Evolutionary conservation across 192 early-diverging fungal species (phyloP), one percentile per base, ranked within the genome.

Genomic region (Dissophora globulifera): DNA sequence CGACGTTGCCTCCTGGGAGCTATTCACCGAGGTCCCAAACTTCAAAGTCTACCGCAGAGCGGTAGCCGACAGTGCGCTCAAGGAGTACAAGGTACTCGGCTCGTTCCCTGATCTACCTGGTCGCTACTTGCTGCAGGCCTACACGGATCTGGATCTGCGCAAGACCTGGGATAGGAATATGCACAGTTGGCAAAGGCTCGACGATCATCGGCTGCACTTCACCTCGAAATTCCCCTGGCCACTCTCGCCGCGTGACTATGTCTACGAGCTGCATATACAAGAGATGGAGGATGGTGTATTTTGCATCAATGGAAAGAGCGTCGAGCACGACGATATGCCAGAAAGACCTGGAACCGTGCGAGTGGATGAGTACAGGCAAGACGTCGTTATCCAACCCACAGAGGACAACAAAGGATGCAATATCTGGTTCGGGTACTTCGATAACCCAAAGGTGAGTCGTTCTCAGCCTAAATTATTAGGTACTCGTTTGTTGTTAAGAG

Each of bases 161-260:
- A 81, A 78, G 51, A 67, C 45, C 30, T 83, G 84, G 84, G 84
- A 85, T 50, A 63, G 62, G 26, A 78, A 85, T 38, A 85, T 85
- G 84, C 52, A 69, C 16, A 33, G 55, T 22, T 82, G 60, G 49
- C 49, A 60, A 23, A 45, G 54, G 8, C 67, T 84, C 0, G 63
- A 63, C 2, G 67, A 72, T 40, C 45, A 74, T 35, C 61, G 63
- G 16, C 51, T 80, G 45, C 71, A 70, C 20, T 84, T 63, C 53
- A 57, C 50, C 17, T 49, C 60, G 15, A 75, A 75, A n/a, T 84
- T 82, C 25, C 84, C 84, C 9, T 85, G 82, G 78, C 84, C 84
- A 5, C 29, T 85, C 10, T 64, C 51, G 15, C 81, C 78, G 23
- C 76, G 84, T 16, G 84, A 85, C 57, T 85, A 85, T 50, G 60